Evolutionary conservation across 306 rosid species (phyloP).

Genomic region (Rosa chinensis): DNA sequence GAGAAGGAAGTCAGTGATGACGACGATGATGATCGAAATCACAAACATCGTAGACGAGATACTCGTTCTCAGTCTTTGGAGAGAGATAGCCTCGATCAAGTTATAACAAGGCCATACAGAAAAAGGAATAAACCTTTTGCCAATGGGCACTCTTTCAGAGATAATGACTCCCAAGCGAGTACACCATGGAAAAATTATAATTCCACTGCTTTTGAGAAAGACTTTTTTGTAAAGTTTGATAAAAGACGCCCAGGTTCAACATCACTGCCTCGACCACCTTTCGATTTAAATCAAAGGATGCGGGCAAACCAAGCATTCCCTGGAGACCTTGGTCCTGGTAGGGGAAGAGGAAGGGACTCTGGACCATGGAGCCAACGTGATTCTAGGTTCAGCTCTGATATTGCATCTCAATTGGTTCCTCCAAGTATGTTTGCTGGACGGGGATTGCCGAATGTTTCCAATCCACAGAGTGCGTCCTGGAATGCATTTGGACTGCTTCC

Average conservation of each 20-base stretch:
- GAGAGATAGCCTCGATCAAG: constrained; percentile 71
- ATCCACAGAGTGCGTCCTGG: constrained; percentile 82
- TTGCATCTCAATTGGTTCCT: constrained; percentile 84
- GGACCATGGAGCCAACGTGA: constrained; percentile 85
- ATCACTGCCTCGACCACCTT: constrained; percentile 53
- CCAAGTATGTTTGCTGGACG: constrained; percentile 68
- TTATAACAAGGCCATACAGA: constrained; percentile 66
- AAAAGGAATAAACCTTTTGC: constrained; percentile 68
- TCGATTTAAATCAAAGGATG: constrained; percentile 68
- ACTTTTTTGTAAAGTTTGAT: constrained; percentile 59
- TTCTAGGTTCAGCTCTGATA: constrained; percentile 75
- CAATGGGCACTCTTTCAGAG: constrained; percentile 71
- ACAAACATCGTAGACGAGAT: constrained; percentile 81
- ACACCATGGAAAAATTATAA: constrained; percentile 55
- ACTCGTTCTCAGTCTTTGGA: constrained; percentile 79
- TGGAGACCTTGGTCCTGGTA: constrained; percentile 61
- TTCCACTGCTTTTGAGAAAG: constrained; percentile 38
- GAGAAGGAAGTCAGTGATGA: constrained; percentile 97
- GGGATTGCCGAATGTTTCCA: constrained; percentile 82
- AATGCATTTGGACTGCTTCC: constrained; percentile 82
- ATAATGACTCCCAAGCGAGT: constrained; percentile 68
- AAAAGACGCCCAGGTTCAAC: constrained; percentile 68
- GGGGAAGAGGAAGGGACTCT: constrained; percentile 93
- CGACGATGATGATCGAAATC: constrained; percentile 95
- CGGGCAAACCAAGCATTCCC: constrained; percentile 59